phyloP scores from a whole-genome alignment of 2,329 filamentous ascomycete species.

The Trichoderma breve region DNA sequence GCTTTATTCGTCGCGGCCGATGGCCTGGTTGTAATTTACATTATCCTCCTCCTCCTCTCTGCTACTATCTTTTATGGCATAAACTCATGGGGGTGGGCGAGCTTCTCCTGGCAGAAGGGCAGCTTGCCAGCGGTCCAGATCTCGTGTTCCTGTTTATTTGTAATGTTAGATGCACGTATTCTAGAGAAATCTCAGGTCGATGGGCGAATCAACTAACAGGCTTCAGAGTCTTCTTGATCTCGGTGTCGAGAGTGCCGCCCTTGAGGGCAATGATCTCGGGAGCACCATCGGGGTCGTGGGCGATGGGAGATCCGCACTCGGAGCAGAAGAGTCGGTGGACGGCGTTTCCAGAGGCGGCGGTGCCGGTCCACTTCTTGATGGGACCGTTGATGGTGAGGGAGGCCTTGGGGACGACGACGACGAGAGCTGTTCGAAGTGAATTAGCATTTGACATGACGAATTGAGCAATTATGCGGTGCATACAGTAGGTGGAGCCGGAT shows the following conservation, averaged over 20 bases:
- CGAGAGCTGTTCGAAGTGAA: conserved; percentile 51
- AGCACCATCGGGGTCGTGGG: conserved; percentile 69
- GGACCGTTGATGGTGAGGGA: conserved; percentile 62
- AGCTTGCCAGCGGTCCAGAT: conserved; percentile 70
- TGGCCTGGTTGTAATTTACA: neutral
- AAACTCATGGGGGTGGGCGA: conserved; percentile 60
- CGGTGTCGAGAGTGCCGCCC: conserved; percentile 60
- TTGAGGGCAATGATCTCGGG: conserved; percentile 68
- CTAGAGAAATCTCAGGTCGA: neutral
- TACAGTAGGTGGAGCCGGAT: conserved; percentile 66
- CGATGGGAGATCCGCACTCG: conserved; percentile 68
- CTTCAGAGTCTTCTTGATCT: conserved; percentile 67
- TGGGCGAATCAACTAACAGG: conserved; percentile 45
- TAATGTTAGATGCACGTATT: conserved; percentile 12
- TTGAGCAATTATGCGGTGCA: conserved; percentile 24
- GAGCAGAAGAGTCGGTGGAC: conserved; percentile 69
- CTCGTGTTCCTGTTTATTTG: conserved; percentile 58
- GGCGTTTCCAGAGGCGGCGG: conserved; percentile 58
- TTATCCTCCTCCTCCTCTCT: neutral
- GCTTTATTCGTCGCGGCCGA: neutral
- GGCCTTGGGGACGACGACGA: conserved; percentile 64
- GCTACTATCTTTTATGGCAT: conserved; percentile 55
- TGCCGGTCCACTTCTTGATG: conserved; percentile 62
- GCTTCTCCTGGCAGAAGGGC: conserved; percentile 65
- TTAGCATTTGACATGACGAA: neutral